Evolutionary conservation across 164 flowering plant genomes (phyloP).

Genomic region (Vitis riparia): DNA sequence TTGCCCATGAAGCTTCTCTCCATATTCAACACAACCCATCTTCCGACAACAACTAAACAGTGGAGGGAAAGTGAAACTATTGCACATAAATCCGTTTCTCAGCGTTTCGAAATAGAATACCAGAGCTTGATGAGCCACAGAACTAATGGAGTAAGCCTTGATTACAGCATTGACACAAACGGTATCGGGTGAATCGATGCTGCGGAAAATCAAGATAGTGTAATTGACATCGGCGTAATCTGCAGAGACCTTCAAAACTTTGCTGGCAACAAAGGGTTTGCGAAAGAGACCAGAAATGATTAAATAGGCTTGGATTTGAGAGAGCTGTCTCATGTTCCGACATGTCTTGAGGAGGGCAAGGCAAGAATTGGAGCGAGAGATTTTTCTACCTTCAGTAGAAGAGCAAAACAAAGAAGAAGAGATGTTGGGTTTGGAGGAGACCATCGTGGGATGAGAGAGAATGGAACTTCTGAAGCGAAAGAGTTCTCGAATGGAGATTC

Average conservation of each 20-base stretch:
- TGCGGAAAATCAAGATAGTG: slow-evolving; percentile 40
- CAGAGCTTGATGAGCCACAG: slow-evolving; percentile 31
- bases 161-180: slow-evolving; percentile 57
- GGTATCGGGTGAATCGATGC: slow-evolving; percentile 33
- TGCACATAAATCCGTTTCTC: slow-evolving; percentile 43
- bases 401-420: slow-evolving; percentile 9
- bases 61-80: slow-evolving; percentile 55
- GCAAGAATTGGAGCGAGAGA: slow-evolving; percentile 10
- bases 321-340: slow-evolving; percentile 30
- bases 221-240: slow-evolving; percentile 35
- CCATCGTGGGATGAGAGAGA: slow-evolving; percentile 9
- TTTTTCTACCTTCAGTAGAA: neutral
- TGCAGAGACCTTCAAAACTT: slow-evolving; percentile 37
- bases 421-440: slow-evolving; percentile 4
- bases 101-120: slow-evolving; percentile 50
- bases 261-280: slow-evolving; percentile 42
- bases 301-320: slow-evolving; percentile 60
- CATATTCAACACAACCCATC: slow-evolving; percentile 22
- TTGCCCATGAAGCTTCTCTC: slow-evolving; percentile 60
- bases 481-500: slow-evolving; percentile 28
- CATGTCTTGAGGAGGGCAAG: slow-evolving; percentile 32
- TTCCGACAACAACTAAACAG: slow-evolving; percentile 46
- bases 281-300: slow-evolving; percentile 44
- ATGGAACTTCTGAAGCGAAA: slow-evolving; percentile 18
- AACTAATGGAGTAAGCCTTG: slow-evolving; percentile 44